Base-by-base conservation (phyloP, 2,329 filamentous ascomycete genomes). In the Ceratocystis eucalypticola region DNA sequence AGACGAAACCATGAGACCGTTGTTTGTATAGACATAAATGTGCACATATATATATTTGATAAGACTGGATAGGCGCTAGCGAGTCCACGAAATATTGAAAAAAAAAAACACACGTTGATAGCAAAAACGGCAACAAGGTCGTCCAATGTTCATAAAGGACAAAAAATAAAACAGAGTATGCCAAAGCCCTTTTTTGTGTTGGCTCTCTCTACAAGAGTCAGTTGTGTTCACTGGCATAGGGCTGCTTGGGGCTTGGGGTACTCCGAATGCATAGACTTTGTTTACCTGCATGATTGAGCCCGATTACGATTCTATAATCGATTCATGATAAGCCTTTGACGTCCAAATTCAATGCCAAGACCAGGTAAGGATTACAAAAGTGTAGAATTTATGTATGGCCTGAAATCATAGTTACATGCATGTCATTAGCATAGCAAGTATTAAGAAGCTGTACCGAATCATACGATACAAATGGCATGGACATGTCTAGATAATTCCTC, bases 1-100 rank as follows among this genome's bases (percentile, higher is more conserved):
- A n/a, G 61, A 55, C n/a, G 59, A 28, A n/a, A 30, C 46, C 65
- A 63, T 63, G 62, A 50, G n/a, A 64, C 15, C 5, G 10, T 25
- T 55, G 37, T 28, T 33, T 59, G 55, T 37, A 59, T 59, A n/a
- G 25, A 59, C 33, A 17, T 33, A 20, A 25, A 37, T 30, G 17
- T 59, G 55, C n/a, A 17, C 55, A 59, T 10, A 30, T n/a, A 53
- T 53, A 20, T 53, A 25, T 53, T 20, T 59, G 55, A 33, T 12
- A 17, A 37, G 55, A 17, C 3, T 37, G 8, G 28, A 15, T n/a
- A 37, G 28, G 7, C 6, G 6, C 22, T 2, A 30, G 53, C 5
- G 46, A 50, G 22, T 50, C 12, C 48, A 28, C 48, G 37, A 41
- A 41, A 41, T 41, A 15, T 15, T 41, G 37, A 41, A 41, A 41